Evolutionary conservation across 495 filamentous ascomycete genomes (phyloP).

Genomic region (Jackrogersella multiformis): DNA sequence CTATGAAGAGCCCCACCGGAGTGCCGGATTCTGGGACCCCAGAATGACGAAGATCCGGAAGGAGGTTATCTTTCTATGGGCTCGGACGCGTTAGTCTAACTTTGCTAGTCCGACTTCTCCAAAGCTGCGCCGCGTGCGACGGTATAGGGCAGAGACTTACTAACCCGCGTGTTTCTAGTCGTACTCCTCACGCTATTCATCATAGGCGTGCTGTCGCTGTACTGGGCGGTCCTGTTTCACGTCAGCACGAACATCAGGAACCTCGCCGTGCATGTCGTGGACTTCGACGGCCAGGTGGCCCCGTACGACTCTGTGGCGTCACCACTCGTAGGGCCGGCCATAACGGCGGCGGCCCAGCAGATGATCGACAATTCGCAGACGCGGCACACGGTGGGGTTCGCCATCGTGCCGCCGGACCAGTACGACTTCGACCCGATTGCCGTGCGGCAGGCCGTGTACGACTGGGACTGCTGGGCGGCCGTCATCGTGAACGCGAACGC

Average conservation of each 20-base stretch:
- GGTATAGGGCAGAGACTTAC: background rate
- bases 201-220: conserved; percentile 64
- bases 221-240: conserved; percentile 67
- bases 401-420: conserved; percentile 57
- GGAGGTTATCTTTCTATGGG: conserved; percentile 55
- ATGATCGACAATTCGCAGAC: conserved; percentile 45
- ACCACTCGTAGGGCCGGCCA: conserved; percentile 65
- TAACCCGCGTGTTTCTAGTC: conserved; percentile 49
- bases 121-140: too few relatives aligned
- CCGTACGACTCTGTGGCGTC: conserved; percentile 60
- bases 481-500: conserved; percentile 74
- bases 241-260: conserved; percentile 58
- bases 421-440: conserved; percentile 67
- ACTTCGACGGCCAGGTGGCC: conserved; percentile 68
- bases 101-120: background rate
- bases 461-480: conserved; percentile 70
- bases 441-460: conserved; percentile 69
- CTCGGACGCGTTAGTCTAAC: conserved; percentile 50
- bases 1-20: conserved; percentile 45
- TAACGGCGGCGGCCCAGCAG: conserved; percentile 55
- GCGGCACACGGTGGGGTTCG: conserved; percentile 58
- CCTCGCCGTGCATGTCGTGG: conserved; percentile 69
- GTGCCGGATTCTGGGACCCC: conserved; percentile 63
- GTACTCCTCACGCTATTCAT: conserved; percentile 64
- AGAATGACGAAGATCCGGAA: conserved; percentile 58